A percentile compares a stretch with the other conserved stretches of the same genome.
phyloP scores from a whole-genome alignment of 352 stramenopile genomes.

The Pythium monospermum region DNA sequence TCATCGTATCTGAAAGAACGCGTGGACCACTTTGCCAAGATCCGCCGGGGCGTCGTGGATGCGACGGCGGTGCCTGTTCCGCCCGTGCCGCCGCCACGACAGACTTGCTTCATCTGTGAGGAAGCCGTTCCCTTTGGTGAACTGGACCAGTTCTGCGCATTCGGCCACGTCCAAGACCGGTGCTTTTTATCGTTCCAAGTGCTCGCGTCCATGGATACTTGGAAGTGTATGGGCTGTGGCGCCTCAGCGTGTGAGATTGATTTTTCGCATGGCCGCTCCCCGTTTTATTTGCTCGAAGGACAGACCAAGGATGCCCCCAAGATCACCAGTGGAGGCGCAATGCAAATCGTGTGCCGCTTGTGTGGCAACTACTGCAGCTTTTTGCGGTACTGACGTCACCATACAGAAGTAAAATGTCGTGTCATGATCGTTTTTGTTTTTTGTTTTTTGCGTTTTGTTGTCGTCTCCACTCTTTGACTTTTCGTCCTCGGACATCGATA shows the following conservation, averaged over 20 bases:
- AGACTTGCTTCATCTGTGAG: conserved; percentile 70
- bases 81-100: conserved; percentile 37
- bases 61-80: conserved; percentile 1
- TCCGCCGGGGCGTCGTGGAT: neutral
- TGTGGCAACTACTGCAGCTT: conserved; percentile 81
- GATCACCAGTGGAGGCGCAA: conserved; percentile 3
- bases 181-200: conserved; percentile 76
- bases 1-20: conserved; percentile 30
- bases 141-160: conserved; percentile 50
- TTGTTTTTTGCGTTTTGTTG: no score
- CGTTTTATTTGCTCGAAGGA: conserved; percentile 66
- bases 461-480: no score
- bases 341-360: conserved; percentile 54
- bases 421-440: no score
- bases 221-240: conserved; percentile 80
- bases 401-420: neutral
- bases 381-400: conserved; percentile 43
- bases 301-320: conserved; percentile 4
- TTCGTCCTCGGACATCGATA: no score
- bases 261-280: conserved; percentile 26
- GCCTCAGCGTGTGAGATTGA: conserved; percentile 56
- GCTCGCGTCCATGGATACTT: conserved; percentile 60
- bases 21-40: neutral
- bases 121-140: conserved; percentile 55
- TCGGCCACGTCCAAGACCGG: conserved; percentile 59